Base-by-base conservation (phyloP, 2,329 filamentous ascomycete species). In the Mariannaea sp. region DNA sequence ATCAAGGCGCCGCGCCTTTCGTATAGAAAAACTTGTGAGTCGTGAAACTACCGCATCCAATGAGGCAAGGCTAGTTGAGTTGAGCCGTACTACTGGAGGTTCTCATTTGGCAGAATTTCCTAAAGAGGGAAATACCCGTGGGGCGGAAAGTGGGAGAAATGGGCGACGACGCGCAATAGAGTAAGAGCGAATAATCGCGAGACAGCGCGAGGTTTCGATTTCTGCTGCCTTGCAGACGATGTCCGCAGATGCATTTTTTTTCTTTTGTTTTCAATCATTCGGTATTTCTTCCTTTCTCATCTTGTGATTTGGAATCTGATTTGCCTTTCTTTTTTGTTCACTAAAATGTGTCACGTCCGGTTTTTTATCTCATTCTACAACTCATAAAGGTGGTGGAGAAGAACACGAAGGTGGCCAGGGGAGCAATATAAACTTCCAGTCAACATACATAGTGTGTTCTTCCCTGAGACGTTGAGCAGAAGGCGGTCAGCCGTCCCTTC, bases 51-150 rank as follows among this genome's bases (percentile, higher is more conserved):
- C n/a, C n/a, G n/a, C n/a, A n/a, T 5, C 8, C 22, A 39, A 36
- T 29, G 51, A 54, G n/a, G 46, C 45, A 44, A 49, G 49, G 39
- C 33, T 48, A 45, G 43, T 30, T 41, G 24, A 19, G 33, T 22
- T 30, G 14, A 24, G 13, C 35, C 35, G 51, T 60, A 29, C 49
- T 39, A 42, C 47, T 39, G 35, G 48, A 56, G 56, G 53, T 36
- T 49, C 33, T 35, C 42, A 42, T 30, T 36, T 14, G 9, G 20
- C 19, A 35, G 27, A 8, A 22, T 43, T 22, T 29, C 40, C 40
- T 27, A 53, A 53, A 26, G 43, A 26, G n/a, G 22, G 27, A 38
- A 35, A 17, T 26, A 29, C 49, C 43, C 36, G 43, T 46, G 49
- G 49, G 49, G 36, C 35, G 33, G 49, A 12, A 46, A 40, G 35